These are phyloP conservation scores for Phoenix roebelenii DNA, from an alignment of 176 grass and related monocot species.

Conservation along the genomic window DNA sequence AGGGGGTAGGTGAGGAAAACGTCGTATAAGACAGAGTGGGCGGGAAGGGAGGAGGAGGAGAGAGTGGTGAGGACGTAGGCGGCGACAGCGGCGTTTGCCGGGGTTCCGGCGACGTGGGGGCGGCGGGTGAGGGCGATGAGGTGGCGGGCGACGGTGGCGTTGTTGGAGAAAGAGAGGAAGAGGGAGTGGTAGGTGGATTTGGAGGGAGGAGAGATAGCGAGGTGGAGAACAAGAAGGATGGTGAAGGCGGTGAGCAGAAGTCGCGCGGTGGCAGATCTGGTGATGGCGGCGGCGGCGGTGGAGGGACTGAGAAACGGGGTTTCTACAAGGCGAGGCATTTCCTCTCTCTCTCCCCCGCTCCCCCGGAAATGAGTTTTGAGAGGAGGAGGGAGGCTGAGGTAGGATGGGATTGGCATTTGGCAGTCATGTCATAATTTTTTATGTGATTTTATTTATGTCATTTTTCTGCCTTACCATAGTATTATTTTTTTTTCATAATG, in stretches of 20 bases:
- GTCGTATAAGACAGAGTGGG: slow-evolving; percentile 44
- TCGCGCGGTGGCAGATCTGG: slow-evolving; percentile 6
- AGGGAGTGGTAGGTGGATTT: slow-evolving; percentile 49
- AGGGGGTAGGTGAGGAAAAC: slow-evolving; percentile 68
- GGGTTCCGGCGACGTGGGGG: slow-evolving; percentile 56
- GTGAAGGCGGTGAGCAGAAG: slow-evolving; percentile 16
- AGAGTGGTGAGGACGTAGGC: slow-evolving; percentile 28
- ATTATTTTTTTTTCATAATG: too few relatives aligned
- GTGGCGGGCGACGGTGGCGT: slow-evolving; percentile 68
- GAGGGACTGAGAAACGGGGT: slow-evolving; percentile 6
- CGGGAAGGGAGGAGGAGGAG: slow-evolving; percentile 37
- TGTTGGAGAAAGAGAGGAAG: slow-evolving; percentile 66
- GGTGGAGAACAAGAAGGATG: slow-evolving; percentile 10
- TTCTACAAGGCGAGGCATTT: too few relatives aligned
- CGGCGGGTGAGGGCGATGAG: slow-evolving; percentile 54
- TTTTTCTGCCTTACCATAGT: too few relatives aligned
- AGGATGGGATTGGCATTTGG: too few relatives aligned
- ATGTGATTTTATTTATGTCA: too few relatives aligned
- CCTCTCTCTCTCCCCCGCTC: too few relatives aligned
- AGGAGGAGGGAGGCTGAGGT: too few relatives aligned
- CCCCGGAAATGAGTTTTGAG: too few relatives aligned
- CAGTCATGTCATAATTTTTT: too few relatives aligned
- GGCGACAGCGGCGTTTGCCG: slow-evolving; percentile 35
- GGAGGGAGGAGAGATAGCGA: slow-evolving; percentile 14
- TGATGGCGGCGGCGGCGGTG: slow-evolving; percentile 15